Percentiles rank a stretch among this genome's conserved stretches.
Conservation (phyloP, 2,329 filamentous ascomycete genomes). For the Talaromyces sp. region DNA sequence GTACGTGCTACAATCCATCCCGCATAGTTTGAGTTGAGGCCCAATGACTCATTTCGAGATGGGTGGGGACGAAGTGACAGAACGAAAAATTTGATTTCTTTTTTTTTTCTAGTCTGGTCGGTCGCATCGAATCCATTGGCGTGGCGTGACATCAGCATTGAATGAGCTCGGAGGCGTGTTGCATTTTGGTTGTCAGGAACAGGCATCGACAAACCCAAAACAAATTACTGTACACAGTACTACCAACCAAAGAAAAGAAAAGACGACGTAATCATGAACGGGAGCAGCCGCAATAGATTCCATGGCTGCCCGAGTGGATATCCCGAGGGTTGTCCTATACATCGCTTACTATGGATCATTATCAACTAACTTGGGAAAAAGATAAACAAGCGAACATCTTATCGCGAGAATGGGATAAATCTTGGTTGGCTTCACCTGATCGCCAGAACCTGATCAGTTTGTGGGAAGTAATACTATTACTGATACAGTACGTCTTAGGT, state of each 20-base stretch:
- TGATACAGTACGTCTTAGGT: neutral
- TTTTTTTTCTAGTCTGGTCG: neutral
- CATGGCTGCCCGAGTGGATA: slow-evolving; percentile 18
- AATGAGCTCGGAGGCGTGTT: neutral
- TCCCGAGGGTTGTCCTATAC: neutral
- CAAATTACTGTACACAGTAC: neutral
- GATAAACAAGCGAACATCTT: neutral
- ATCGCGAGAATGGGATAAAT: neutral
- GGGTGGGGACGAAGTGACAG: neutral
- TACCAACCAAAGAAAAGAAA: neutral
- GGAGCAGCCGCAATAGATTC: slow-evolving; percentile 12
- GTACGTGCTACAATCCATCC: slow-evolving; percentile 9
- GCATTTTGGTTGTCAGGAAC: slow-evolving; percentile 15
- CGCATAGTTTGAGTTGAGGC: slow-evolving; percentile 14
- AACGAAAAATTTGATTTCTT: neutral
- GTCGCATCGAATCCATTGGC: neutral
- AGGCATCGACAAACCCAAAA: neutral
- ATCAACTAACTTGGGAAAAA: slow-evolving; percentile 7
- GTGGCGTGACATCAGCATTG: neutral
- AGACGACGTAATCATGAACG: slow-evolving; percentile 4
- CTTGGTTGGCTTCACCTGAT: neutral
- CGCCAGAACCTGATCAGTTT: neutral
- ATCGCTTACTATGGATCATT: neutral
- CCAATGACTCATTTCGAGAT: slow-evolving; percentile 20
- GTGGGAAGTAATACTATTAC: neutral